Percentiles rank a stretch among this genome's conserved stretches.
phyloP scores from a whole-genome alignment of 2,329 filamentous ascomycete species.

The Claviceps sorghi region DNA sequence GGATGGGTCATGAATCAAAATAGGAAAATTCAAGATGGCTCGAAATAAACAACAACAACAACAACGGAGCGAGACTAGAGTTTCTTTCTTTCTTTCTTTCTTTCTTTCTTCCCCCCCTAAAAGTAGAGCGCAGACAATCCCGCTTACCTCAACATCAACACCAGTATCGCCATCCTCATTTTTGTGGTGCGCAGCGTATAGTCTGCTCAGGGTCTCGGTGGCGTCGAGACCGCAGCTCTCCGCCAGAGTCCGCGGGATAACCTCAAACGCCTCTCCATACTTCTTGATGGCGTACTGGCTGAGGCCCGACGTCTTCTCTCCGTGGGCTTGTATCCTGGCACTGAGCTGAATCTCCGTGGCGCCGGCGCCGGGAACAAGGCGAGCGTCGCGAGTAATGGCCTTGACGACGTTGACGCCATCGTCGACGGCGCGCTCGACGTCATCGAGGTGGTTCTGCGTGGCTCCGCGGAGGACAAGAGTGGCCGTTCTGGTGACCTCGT shows the following conservation, averaged over 20 bases:
- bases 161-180: slow-evolving; percentile 80
- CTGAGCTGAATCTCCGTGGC: slow-evolving; percentile 90
- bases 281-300: slow-evolving; percentile 96
- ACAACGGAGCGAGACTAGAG: too few species aligned
- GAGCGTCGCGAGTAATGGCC: slow-evolving; percentile 85
- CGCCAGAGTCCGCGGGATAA: slow-evolving; percentile 82
- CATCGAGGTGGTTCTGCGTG: slow-evolving; percentile 95
- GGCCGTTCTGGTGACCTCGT: slow-evolving; percentile 79
- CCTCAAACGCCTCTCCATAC: slow-evolving; percentile 94
- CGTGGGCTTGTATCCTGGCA: slow-evolving; percentile 78
- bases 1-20: too few species aligned
- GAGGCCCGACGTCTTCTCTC: slow-evolving; percentile 82
- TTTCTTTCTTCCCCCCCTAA: too few species aligned
- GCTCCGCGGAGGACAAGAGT: slow-evolving; percentile 89
- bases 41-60: too few species aligned
- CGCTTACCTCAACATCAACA: slow-evolving; percentile 69
- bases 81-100: too few species aligned
- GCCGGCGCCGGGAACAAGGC: slow-evolving; percentile 84
- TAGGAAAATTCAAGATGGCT: too few species aligned
- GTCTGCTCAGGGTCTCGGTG: slow-evolving; percentile 82
- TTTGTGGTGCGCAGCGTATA: slow-evolving; percentile 89
- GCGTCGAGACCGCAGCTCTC: slow-evolving; percentile 93
- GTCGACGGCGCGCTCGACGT: slow-evolving; percentile 91
- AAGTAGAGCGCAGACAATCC: neutral
- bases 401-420: slow-evolving; percentile 98